Conservation (phyloP, 2,329 filamentous ascomycete genomes). For the Stagonosporopsis vannaccii region DNA sequence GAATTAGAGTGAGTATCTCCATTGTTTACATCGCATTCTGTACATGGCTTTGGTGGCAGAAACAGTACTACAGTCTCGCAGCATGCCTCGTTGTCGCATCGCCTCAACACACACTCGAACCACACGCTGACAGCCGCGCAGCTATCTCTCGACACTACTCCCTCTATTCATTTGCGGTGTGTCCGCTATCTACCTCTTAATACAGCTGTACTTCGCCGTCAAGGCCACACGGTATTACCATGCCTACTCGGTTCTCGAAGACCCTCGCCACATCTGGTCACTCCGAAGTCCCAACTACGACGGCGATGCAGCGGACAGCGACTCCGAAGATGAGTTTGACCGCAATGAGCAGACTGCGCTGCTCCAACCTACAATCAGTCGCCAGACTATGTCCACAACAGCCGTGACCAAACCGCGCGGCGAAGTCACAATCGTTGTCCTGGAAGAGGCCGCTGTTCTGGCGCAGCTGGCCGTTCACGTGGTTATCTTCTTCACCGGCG, state of each 20-base stretch:
- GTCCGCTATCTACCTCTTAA: slow-evolving; percentile 72
- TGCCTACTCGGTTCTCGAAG: slow-evolving; percentile 65
- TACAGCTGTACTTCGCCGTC: slow-evolving; percentile 64
- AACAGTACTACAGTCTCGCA: background rate
- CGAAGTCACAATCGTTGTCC: slow-evolving; percentile 71
- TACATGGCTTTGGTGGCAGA: background rate
- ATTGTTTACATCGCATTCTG: background rate
- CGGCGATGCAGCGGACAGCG: slow-evolving; percentile 51
- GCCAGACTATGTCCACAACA: slow-evolving; percentile 61
- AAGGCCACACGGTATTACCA: slow-evolving; percentile 61
- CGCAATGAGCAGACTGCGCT: slow-evolving; percentile 62
- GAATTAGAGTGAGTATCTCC: slow-evolving; percentile 67
- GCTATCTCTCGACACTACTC: slow-evolving; percentile 81
- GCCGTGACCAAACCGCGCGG: slow-evolving; percentile 78
- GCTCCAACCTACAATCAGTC: slow-evolving; percentile 62
- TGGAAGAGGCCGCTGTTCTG: slow-evolving; percentile 79
- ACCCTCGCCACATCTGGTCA: slow-evolving; percentile 52
- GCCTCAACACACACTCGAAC: background rate
- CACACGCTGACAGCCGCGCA: slow-evolving; percentile 48
- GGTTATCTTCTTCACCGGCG: slow-evolving; percentile 66
- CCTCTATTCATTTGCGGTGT: slow-evolving; percentile 74
- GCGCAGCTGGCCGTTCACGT: slow-evolving; percentile 75
- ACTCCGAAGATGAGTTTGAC: slow-evolving; percentile 66
- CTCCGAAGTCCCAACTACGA: slow-evolving; percentile 39
- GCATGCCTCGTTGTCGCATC: slow-evolving; percentile 3